These are phyloP conservation scores for Candida sojae DNA, from an alignment of 1,139 yeast genomes.

Conservation along the genomic window DNA sequence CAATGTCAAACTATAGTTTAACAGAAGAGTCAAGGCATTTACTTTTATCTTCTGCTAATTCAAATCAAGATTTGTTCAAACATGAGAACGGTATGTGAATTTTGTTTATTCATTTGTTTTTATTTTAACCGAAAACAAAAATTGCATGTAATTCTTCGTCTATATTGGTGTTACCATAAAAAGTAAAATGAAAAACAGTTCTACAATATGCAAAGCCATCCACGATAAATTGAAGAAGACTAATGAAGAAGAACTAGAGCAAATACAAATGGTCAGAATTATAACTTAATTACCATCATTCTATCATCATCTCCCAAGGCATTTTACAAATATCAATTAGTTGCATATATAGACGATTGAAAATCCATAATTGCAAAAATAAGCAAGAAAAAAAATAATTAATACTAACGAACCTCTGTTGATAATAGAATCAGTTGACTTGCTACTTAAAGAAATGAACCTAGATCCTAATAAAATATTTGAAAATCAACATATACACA, in stretches of 20 bases:
- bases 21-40: conserved; percentile 14
- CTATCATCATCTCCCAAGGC: not conserved
- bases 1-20: not conserved
- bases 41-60: conserved; percentile 11
- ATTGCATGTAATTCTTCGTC: not conserved
- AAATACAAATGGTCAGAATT: too few species aligned
- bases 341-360: not conserved
- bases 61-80: conserved; percentile 21
- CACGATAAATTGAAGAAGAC: not conserved
- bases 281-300: not conserved
- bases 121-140: conserved; percentile 1
- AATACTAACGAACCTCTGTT: conserved; percentile 12
- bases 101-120: not conserved
- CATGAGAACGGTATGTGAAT: conserved; percentile 31
- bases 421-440: conserved; percentile 27
- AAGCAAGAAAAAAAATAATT: not conserved
- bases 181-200: not conserved
- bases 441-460: conserved; percentile 28
- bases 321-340: not conserved
- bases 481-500: conserved; percentile 3
- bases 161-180: not conserved
- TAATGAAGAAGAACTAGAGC: not conserved
- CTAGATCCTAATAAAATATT: conserved; percentile 14
- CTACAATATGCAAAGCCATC: not conserved
- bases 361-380: not conserved